Conservation (phyloP, 2,329 filamentous ascomycete genomes). For the Fusarium buharicum region DNA sequence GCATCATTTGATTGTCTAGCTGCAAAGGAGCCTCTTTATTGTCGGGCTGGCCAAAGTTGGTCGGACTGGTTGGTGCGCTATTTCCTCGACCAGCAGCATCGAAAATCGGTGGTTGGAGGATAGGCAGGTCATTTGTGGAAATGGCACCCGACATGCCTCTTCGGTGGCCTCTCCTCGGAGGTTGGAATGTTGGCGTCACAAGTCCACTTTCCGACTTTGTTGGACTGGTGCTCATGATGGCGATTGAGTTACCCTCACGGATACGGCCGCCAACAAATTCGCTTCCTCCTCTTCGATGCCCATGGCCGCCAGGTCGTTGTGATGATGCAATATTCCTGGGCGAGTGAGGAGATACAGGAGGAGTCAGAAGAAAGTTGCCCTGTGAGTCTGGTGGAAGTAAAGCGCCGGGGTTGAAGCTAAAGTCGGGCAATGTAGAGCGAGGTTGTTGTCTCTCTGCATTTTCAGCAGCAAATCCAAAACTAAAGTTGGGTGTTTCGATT, state of each 20-base stretch:
- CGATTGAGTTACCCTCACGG: conserved; percentile 66
- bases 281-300: conserved; percentile 83
- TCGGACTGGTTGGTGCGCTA: conserved; percentile 73
- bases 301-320: conserved; percentile 70
- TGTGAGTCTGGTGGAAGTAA: conserved; percentile 56
- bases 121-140: conserved; percentile 83
- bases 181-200: conserved; percentile 64
- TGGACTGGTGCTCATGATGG: conserved; percentile 74
- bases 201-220: conserved; percentile 71
- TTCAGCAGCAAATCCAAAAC: conserved; percentile 48
- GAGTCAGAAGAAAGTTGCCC: conserved; percentile 58
- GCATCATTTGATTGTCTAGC: conserved; percentile 6
- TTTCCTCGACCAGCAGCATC: conserved; percentile 64
- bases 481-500: conserved; percentile 57
- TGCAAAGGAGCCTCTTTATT: conserved; percentile 40
- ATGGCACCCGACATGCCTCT: conserved; percentile 78
- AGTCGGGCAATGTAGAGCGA: conserved; percentile 60
- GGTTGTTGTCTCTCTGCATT: conserved; percentile 39
- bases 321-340: conserved; percentile 64
- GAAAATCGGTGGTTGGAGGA: conserved; percentile 67
- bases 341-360: conserved; percentile 65
- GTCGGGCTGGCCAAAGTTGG: conserved; percentile 53
- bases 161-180: conserved; percentile 74
- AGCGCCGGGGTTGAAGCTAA: conserved; percentile 66
- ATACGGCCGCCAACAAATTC: conserved; percentile 85